Evolutionary conservation across 2,329 filamentous ascomycete species (phyloP), one percentile per base, ranked within the genome.

Genomic region (Nemania sp.): DNA sequence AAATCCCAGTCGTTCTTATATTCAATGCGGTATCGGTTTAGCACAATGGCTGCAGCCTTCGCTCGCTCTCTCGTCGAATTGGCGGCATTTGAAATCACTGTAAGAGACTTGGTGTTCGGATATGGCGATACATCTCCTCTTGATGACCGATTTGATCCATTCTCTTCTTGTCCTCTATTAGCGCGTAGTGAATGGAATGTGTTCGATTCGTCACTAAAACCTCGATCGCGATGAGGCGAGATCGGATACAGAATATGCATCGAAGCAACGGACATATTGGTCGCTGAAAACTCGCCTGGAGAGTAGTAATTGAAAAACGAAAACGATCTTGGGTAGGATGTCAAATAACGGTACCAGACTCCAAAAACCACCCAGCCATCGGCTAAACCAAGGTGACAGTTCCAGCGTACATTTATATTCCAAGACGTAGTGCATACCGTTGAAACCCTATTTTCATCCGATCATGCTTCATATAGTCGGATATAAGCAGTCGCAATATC

Each of bases 1-100:
- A 60, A 51, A 15, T 65, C 62, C 59, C 60, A 63, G 20, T 65
- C 62, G 21, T 65, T 63, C 39, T 60, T 57, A 15, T 65, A 65
- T 32, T 63, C 53, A 11, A 65, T 65, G 5, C 62, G 62, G 25
- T 65, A 65, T 3, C 62, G 51, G 29, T 65, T 65, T 2, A 65
- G 45, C 1, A 65, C n/a, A 25, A 57, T 45, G 29, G 60, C 51
- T 10, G 53, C 62, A 10, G 56, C 57, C 13, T 46, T 51, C 6
- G 62, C 62, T 17, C 54, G 10, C 43, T 62, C 51, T 1, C 3
- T 25, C n/a, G 48, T 47, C 6, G 39, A 54, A 17, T 61, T 63
- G 32, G 45, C n/a, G 5, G 34, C 25, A n/a, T n/a, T 1, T 21
- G n/a, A 21, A 15, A 32, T 12, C 10, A 29, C 32, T 17, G 45